These are phyloP conservation scores for Diplodia intermedia DNA, from an alignment of 2,329 filamentous ascomycete species.

Conservation along the genomic window DNA sequence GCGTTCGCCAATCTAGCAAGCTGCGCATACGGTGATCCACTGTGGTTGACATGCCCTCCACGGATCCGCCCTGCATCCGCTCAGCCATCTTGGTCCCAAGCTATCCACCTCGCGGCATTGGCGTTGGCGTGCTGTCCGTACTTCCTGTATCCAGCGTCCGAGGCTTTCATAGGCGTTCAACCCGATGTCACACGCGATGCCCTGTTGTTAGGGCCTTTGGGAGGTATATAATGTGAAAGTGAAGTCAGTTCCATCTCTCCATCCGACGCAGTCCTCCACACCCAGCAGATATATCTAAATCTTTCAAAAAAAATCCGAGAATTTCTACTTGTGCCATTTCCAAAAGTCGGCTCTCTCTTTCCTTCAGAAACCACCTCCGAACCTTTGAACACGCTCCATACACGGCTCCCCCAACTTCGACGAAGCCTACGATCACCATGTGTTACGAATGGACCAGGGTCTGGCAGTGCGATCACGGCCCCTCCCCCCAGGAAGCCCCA, in stretches of 20 bases:
- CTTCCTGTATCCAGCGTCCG: neutral
- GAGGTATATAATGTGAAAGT: slow-evolving; percentile 20
- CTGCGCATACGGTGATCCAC: slow-evolving; percentile 20
- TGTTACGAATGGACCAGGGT: slow-evolving; percentile 32
- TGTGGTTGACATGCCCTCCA: slow-evolving; percentile 10
- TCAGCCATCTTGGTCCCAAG: slow-evolving; percentile 7
- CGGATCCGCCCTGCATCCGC: slow-evolving; percentile 9
- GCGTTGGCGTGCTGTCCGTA: neutral
- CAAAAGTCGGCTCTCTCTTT: neutral
- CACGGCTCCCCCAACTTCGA: neutral
- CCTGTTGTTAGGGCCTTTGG: neutral
- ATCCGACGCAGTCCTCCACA: neutral
- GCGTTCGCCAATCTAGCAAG: slow-evolving; percentile 27
- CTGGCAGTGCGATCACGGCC: slow-evolving; percentile 31
- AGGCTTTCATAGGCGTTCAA: slow-evolving; percentile 3
- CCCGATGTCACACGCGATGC: slow-evolving; percentile 9
- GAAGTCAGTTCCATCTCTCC: neutral
- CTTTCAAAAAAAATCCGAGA: neutral
- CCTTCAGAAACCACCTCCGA: no score
- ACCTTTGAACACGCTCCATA: neutral
- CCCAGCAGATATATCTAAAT: neutral
- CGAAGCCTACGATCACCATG: slow-evolving; percentile 9
- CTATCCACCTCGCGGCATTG: slow-evolving; percentile 7
- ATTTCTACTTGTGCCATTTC: neutral
- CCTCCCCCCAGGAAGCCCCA: slow-evolving; percentile 21